Evolutionary conservation across 2,329 filamentous ascomycete species (phyloP).

Genomic region (Bipolaris victoriae): DNA sequence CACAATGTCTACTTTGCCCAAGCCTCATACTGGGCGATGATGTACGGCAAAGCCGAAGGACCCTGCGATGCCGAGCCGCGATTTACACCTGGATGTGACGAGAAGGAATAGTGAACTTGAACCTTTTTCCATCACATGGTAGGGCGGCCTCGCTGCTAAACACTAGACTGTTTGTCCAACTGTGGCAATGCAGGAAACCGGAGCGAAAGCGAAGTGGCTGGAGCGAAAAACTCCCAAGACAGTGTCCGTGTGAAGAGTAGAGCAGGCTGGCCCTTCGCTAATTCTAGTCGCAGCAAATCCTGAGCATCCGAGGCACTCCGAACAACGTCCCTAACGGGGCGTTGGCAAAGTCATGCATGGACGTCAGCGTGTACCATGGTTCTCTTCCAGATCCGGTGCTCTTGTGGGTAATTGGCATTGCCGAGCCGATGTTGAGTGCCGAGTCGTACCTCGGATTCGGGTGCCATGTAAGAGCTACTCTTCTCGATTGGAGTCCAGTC

Average conservation of each 20-base stretch:
- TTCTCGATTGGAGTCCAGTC: not conserved
- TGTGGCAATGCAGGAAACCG: slow-evolving; percentile 1
- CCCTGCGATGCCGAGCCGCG: not conserved
- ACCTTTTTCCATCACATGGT: not conserved
- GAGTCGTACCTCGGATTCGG: not conserved
- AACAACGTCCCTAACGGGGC: not conserved
- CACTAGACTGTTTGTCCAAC: not conserved
- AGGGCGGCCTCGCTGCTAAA: not conserved
- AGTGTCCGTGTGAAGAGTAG: not conserved
- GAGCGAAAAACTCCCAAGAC: not conserved
- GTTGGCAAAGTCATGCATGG: slow-evolving; percentile 13
- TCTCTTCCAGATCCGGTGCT: not conserved
- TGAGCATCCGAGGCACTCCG: not conserved
- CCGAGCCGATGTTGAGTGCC: not conserved
- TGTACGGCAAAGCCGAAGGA: slow-evolving; percentile 3
- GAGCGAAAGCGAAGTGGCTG: not conserved
- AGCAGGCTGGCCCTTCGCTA: not conserved
- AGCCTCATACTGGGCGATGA: not conserved
- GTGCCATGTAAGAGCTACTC: not conserved
- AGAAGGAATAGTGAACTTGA: not conserved
- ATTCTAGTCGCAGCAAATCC: not conserved
- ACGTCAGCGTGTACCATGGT: slow-evolving; percentile 8
- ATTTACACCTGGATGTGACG: slow-evolving; percentile 10
- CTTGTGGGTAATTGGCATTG: not conserved
- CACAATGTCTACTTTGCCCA: not conserved